Evolutionary conservation across 306 rosid genomes (phyloP).

Genomic region (Lathyrus aphaca): DNA sequence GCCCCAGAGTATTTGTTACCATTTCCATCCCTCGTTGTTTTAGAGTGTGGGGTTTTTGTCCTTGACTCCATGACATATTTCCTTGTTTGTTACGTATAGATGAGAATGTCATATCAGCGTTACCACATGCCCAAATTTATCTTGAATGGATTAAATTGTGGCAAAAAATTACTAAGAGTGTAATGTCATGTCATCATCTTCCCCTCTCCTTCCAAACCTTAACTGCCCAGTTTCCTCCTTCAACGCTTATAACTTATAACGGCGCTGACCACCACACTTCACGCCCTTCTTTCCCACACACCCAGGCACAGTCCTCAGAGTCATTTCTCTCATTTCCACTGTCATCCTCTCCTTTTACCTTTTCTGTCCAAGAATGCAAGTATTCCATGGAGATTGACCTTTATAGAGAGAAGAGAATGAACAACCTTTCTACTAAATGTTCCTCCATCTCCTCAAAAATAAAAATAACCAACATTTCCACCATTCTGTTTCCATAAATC

Average conservation of each 20-base stretch:
- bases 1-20: neutral
- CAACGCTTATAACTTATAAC: neutral
- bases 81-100: neutral
- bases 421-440: neutral
- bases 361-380: neutral
- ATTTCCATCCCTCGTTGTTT: constrained; percentile 5
- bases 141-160: neutral
- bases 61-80: neutral
- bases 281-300: neutral
- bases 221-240: neutral
- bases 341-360: neutral
- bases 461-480: neutral
- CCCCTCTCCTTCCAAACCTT: neutral
- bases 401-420: neutral
- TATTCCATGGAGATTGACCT: neutral
- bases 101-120: neutral
- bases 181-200: neutral
- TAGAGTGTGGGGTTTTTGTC: neutral
- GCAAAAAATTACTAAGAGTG: neutral
- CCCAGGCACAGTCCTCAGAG: neutral
- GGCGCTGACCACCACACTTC: neutral
- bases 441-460: constrained; percentile 1
- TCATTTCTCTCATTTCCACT: neutral
- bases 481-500: neutral
- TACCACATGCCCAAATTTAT: neutral